phyloP scores from a whole-genome alignment of 2,329 filamentous ascomycete genomes.

The Rasamsonia emersonii region DNA sequence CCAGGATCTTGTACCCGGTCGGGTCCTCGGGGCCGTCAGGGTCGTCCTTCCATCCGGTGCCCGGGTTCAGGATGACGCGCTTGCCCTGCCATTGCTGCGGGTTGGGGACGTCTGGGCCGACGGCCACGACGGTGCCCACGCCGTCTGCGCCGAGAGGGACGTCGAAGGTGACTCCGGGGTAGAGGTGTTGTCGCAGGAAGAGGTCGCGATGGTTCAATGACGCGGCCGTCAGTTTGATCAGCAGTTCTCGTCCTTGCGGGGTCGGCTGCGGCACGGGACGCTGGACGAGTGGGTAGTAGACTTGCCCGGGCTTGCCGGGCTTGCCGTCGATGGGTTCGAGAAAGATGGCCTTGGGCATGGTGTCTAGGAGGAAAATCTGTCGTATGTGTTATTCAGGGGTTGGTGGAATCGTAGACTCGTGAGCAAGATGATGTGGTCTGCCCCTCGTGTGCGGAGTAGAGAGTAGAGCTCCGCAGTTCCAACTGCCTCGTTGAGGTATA shows the following conservation, averaged over 20 bases:
- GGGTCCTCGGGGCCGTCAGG: slow-evolving; percentile 64
- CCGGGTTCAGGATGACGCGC: slow-evolving; percentile 70
- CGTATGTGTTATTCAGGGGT: too few species aligned
- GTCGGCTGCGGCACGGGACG: slow-evolving; percentile 54
- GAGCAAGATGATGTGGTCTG: too few species aligned
- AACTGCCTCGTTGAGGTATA: too few species aligned
- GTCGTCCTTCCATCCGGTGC: slow-evolving; percentile 64
- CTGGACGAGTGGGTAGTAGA: slow-evolving; percentile 54
- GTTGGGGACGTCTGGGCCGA: slow-evolving; percentile 46
- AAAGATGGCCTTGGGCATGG: slow-evolving; percentile 40
- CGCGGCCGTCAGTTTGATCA: slow-evolving; percentile 67
- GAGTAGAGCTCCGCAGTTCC: too few species aligned
- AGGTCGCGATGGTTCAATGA: slow-evolving; percentile 93
- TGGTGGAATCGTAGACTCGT: too few species aligned
- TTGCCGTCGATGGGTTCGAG: slow-evolving; percentile 52
- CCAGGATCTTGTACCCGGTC: slow-evolving; percentile 31
- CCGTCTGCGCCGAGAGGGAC: slow-evolving; percentile 77
- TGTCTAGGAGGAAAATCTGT: too few species aligned
- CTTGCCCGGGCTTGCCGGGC: slow-evolving; percentile 66
- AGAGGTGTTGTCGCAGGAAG: slow-evolving; percentile 86
- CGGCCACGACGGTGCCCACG: slow-evolving; percentile 60
- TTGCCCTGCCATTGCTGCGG: slow-evolving; percentile 52
- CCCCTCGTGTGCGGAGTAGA: too few species aligned
- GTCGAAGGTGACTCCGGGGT: slow-evolving; percentile 74
- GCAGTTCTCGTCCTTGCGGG: slow-evolving; percentile 58